phyloP scores from a whole-genome alignment of 495 filamentous ascomycete species.

The Aspergillus homomorphus region DNA sequence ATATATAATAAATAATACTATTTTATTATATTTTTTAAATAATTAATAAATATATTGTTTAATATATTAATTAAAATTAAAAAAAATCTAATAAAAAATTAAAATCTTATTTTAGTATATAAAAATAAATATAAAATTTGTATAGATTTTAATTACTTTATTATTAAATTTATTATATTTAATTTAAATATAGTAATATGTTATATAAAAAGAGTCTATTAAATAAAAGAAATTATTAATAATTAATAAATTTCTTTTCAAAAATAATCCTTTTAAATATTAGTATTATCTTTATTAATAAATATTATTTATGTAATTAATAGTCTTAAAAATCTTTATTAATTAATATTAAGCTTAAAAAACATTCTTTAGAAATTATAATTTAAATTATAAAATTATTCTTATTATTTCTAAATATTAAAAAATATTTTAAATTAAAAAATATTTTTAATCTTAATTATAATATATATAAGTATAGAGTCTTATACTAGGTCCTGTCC shows the following conservation, averaged over 20 bases:
- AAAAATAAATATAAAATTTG: background rate
- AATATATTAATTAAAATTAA: background rate
- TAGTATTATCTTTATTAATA: background rate
- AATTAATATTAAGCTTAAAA: background rate
- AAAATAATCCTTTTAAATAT: background rate
- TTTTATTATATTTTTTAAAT: background rate
- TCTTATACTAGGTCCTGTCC: too few relatives aligned
- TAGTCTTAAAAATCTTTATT: background rate
- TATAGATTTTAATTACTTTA: background rate
- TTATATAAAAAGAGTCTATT: background rate
- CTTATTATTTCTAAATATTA: too few relatives aligned
- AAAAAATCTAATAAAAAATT: background rate
- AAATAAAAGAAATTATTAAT: background rate
- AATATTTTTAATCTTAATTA: slow-evolving; percentile 2
- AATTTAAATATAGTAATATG: background rate
- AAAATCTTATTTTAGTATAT: slow-evolving; percentile 1
- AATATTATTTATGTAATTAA: too few relatives aligned
- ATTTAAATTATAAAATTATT: background rate
- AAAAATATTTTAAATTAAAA: background rate
- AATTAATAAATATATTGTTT: background rate
- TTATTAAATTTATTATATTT: background rate
- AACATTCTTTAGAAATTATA: background rate
- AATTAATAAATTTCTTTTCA: background rate
- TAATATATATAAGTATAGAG: too few relatives aligned
- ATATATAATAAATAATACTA: background rate